A percentile compares a stretch with the other conserved stretches of the same genome.
phyloP scores from a whole-genome alignment of 164 flowering plant genomes.

The Litsea cubeba region DNA sequence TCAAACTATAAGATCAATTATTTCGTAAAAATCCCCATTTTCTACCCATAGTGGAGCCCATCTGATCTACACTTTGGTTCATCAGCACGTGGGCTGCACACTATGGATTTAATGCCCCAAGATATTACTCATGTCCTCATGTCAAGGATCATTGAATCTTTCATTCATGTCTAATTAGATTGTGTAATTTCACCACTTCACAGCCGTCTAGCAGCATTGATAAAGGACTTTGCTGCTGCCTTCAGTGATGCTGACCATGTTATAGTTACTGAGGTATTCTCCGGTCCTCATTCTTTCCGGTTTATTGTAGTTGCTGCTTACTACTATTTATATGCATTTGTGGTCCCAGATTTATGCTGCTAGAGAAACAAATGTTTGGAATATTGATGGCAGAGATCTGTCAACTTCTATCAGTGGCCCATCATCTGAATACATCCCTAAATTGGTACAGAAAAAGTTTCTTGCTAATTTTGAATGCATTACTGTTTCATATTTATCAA shows the following conservation, averaged over 20 bases:
- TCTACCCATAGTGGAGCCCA: background rate
- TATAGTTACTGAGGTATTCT: conserved; percentile 31
- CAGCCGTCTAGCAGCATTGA: conserved; percentile 44
- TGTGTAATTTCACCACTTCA: conserved; percentile 2
- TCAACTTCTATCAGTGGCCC: conserved; percentile 29
- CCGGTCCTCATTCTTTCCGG: background rate
- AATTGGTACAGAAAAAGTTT: conserved; percentile 22
- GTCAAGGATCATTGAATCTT: background rate
- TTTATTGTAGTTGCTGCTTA: background rate
- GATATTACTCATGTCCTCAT: background rate
- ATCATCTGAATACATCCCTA: conserved; percentile 34
- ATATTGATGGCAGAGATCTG: conserved; percentile 34
- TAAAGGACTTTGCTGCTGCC: conserved; percentile 39
- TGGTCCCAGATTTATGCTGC: conserved; percentile 35
- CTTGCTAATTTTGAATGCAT: conserved; percentile 8
- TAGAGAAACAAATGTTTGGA: conserved; percentile 36
- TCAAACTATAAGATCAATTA: too few relatives aligned
- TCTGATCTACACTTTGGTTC: background rate
- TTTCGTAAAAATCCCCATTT: background rate
- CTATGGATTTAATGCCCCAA: background rate
- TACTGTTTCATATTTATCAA: background rate
- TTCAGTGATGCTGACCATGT: conserved; percentile 39
- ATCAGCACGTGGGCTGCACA: background rate
- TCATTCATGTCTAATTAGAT: background rate
- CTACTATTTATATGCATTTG: conserved; percentile 4